phyloP scores from a whole-genome alignment of 345 rosid species.

The Arabidopsis arenosa region DNA sequence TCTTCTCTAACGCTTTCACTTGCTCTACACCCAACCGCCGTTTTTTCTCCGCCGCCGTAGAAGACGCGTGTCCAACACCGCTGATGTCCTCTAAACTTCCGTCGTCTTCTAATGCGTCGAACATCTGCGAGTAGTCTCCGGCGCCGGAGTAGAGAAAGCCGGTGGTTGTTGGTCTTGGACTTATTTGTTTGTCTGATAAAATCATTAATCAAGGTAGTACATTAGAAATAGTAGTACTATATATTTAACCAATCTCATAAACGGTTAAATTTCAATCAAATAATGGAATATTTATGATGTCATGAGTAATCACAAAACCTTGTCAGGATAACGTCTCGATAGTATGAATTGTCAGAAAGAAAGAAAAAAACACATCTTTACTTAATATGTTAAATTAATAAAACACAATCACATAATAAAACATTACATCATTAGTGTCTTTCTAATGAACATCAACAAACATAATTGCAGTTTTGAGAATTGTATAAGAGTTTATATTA shows the following conservation, averaged over 20 bases:
- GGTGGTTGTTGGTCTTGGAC: constrained; percentile 60
- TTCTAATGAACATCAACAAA: not conserved
- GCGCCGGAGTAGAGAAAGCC: constrained; percentile 47
- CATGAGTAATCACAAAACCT: constrained; percentile 21
- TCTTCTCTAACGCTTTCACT: constrained; percentile 86
- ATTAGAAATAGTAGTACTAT: not conserved
- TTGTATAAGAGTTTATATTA: not conserved
- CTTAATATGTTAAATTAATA: not conserved
- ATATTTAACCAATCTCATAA: constrained; percentile 2
- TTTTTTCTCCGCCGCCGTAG: constrained; percentile 64
- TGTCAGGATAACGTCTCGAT: constrained; percentile 42
- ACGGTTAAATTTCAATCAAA: constrained; percentile 9
- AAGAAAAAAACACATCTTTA: not conserved
- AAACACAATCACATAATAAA: not conserved
- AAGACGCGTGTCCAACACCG: constrained; percentile 40
- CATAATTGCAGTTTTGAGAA: not conserved
- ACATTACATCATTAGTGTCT: not conserved
- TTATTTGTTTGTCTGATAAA: constrained; percentile 64
- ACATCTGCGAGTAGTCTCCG: constrained; percentile 55
- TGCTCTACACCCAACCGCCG: constrained; percentile 74
- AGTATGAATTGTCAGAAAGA: constrained; percentile 33
- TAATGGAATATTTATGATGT: constrained; percentile 27
- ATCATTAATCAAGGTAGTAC: not conserved
- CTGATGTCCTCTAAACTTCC: constrained; percentile 43
- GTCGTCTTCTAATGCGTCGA: constrained; percentile 71